Conservation (phyloP, 257 asterid genomes). For the Rehmannia glutinosa region DNA sequence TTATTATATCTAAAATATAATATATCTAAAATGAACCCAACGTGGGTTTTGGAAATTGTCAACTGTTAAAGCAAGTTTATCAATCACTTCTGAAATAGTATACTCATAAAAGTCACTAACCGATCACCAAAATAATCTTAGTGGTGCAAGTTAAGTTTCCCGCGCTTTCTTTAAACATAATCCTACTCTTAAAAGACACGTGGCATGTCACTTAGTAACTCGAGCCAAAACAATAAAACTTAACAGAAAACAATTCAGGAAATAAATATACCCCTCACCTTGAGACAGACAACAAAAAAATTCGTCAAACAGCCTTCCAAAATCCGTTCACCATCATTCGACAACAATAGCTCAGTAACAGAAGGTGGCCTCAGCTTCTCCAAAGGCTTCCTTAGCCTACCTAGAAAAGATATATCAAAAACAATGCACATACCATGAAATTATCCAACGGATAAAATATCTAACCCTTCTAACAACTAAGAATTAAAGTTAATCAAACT, state of each 20-base stretch:
- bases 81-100: too few species aligned
- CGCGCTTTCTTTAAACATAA: not conserved
- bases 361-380: conserved; percentile 92
- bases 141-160: not conserved
- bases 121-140: not conserved
- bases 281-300: conserved; percentile 63
- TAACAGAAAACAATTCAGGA: not conserved
- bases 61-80: not conserved
- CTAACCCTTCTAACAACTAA: not conserved
- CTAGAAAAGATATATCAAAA: conserved; percentile 18
- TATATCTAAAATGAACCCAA: not conserved
- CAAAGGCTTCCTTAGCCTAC: conserved; percentile 73
- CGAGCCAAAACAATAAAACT: not conserved
- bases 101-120: too few species aligned
- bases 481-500: not conserved
- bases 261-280: conserved; percentile 40
- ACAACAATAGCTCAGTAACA: conserved; percentile 68
- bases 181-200: too few species aligned
- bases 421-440: conserved; percentile 17
- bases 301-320: conserved; percentile 88
- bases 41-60: too few species aligned
- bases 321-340: conserved; percentile 75
- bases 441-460: not conserved
- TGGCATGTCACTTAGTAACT: not conserved
- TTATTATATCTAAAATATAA: too few species aligned